A percentile compares a stretch with the other conserved stretches of the same genome.
These are phyloP conservation scores for Wickerhamiella shivajii DNA, from an alignment of 805 yeast genomes.

Conservation along the genomic window DNA sequence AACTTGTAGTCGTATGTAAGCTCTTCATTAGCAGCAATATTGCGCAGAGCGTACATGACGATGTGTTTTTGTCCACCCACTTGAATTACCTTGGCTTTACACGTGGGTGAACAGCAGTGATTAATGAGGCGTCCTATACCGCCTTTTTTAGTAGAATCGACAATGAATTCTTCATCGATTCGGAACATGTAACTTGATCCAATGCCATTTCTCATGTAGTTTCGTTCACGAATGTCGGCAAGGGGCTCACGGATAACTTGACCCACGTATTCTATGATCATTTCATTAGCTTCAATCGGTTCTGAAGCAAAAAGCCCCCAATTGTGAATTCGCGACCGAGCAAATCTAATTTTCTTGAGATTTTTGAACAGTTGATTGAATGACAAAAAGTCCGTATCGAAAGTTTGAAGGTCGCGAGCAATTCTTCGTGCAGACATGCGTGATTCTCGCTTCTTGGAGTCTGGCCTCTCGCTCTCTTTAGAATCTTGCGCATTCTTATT, in stretches of 20 bases:
- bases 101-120: slow-evolving; percentile 94
- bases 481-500: not conserved
- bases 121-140: slow-evolving; percentile 95
- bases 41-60: slow-evolving; percentile 84
- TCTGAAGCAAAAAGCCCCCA: slow-evolving; percentile 97
- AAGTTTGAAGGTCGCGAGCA: slow-evolving; percentile 32
- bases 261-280: slow-evolving; percentile 97
- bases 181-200: slow-evolving; percentile 90
- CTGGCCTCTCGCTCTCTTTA: not conserved
- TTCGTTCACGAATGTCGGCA: slow-evolving; percentile 80
- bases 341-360: slow-evolving; percentile 90
- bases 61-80: slow-evolving; percentile 89
- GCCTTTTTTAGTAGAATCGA: slow-evolving; percentile 95
- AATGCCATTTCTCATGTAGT: slow-evolving; percentile 77
- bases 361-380: slow-evolving; percentile 80
- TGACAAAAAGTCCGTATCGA: slow-evolving; percentile 65
- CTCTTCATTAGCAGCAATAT: slow-evolving; percentile 62
- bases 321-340: slow-evolving; percentile 90
- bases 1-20: slow-evolving; percentile 92
- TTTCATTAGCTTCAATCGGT: slow-evolving; percentile 88
- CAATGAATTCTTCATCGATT: slow-evolving; percentile 84
- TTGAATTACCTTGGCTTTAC: slow-evolving; percentile 91
- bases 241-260: slow-evolving; percentile 86
- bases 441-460: slow-evolving; percentile 73
- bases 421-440: slow-evolving; percentile 83